Base-by-base conservation (phyloP, 768 basidiomycete genomes). In the Suillus fuscotomentosus region DNA sequence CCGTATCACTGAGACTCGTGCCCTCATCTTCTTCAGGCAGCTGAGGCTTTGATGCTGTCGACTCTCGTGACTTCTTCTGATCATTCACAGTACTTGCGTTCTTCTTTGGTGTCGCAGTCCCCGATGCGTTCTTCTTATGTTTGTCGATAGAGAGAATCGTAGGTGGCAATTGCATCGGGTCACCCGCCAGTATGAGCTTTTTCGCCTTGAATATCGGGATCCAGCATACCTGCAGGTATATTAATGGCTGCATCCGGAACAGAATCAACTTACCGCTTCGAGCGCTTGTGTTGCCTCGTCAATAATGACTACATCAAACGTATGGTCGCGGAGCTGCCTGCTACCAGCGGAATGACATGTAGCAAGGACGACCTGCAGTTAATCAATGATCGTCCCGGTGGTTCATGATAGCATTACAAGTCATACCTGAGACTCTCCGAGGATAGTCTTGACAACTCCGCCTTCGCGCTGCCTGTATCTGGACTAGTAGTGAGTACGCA, bases 281-380 rank as follows among this genome's bases (percentile, higher is more conserved):
- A 97, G 72, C 4, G 96, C 97, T 75, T 99, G 97, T 0, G 97
- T 98, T 0, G 97, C 97, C 78, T 99, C 97, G 69, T 99, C 97
- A 61, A 99, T 96, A 54, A 99, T 90, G 13, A 95, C 87, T 0
- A 97, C 91, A 72, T 99, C 97, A 71, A 99, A 99, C 2, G 83
- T 77, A 63, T 88, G 83, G 65, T 89, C 86, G 50, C 84, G 83
- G 8, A 99, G 77, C 68, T 96, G 94, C 24, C 90, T 79, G 4
- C 92, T 89, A 1, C 97, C 97, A 6, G 97, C 86, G 14, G 94
- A 92, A 79, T 99, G 96, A 68, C 97, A 99, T 3, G 97, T 99
- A 2, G 95, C 89, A 13, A 99, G 77, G 1, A 99, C 92, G 47
- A 99, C 82, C 90, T 92, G 24, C 22, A 48, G 22, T 54, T 51